Base-by-base conservation (phyloP, 2,329 filamentous ascomycete genomes). In the Penicillium occitanis region DNA sequence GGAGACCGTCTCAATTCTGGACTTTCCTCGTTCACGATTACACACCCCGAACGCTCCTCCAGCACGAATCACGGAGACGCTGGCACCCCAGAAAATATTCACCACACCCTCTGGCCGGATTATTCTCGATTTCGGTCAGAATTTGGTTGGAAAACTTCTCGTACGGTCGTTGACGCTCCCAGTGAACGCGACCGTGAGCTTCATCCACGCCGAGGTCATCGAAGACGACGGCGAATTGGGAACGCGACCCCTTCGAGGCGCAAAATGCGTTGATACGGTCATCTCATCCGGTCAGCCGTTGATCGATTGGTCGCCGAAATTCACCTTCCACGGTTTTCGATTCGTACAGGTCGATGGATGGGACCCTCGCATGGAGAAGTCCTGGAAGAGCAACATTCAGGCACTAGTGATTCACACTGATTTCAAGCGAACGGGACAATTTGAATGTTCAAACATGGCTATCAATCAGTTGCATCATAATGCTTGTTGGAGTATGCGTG, bases 401-500 rank as follows among this genome's bases (percentile, higher is more conserved):
- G 40, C 40, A 44, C 17, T 19, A n/a, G 40, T 44, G 17, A 44
- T 44, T 8, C 40, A 44, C 40, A 44, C 40, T 44, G 40, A 44
- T 44, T 44, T 44, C 40, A 44, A n/a, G 40, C 5, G 17, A n/a
- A 44, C 40, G 4, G 40, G 40, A 14, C 40, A 44, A 44, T 44
- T 44, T 40, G n/a, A 19, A 8, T 86, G 82, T 65, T 88, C 86
- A 0, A 73, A 88, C 58, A 57, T 70, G 0, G 73, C 82, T 3
- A 68, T 88, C 30, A 88, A 87, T 69, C 75, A 82, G 55, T 79
- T 89, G 4, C 82, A 88, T 68, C 63, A 79, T 0, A 88, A 88
- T 63, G 79, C 84, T 0, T 71, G 77, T 35, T 88, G 86, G 86
- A 81, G 81, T 5, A 86, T 87, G 82, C 80, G 81, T 33, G 85